Evolutionary conservation across 177 flowering plant species (phyloP).

Genomic region (Vitis hybrid): DNA sequence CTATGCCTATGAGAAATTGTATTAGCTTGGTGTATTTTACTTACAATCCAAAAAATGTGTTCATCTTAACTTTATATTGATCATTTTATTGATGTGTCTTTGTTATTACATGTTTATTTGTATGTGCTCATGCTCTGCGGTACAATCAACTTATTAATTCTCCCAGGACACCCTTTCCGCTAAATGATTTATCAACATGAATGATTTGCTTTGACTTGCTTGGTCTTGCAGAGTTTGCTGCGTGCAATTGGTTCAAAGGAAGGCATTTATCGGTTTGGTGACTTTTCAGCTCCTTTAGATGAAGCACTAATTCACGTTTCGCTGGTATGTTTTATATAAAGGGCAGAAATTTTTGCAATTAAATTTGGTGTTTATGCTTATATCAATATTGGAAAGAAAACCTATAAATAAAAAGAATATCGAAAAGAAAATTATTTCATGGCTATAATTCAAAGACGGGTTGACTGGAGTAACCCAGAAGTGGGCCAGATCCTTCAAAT

Average conservation of each 20-base stretch:
- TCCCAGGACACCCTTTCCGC: not conserved
- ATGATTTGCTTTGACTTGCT: not conserved
- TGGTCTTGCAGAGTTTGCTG: conserved; percentile 59
- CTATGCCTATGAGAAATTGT: not conserved
- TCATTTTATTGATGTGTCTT: too few species aligned
- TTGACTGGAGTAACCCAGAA: too few species aligned
- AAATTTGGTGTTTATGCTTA: too few species aligned
- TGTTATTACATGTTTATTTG: too few species aligned
- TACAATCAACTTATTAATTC: not conserved
- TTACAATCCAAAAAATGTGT: not conserved
- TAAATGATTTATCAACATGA: too few species aligned
- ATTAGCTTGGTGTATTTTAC: not conserved
- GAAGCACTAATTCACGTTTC: conserved; percentile 90
- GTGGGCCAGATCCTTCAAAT: too few species aligned
- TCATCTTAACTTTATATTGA: not conserved
- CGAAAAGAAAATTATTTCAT: too few species aligned
- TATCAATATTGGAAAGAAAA: too few species aligned
- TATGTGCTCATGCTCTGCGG: too few species aligned
- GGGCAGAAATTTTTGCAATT: too few species aligned
- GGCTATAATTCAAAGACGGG: too few species aligned
- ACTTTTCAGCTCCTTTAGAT: conserved; percentile 96
- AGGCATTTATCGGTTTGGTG: conserved; percentile 93
- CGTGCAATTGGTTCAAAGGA: conserved; percentile 93
- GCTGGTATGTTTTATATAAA: conserved; percentile 52
- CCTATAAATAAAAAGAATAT: too few species aligned